Percentiles rank a stretch among this genome's conserved stretches.
These are phyloP conservation scores for Tricholoma saponaceum DNA, from an alignment of 768 basidiomycete species.

Conservation along the genomic window DNA sequence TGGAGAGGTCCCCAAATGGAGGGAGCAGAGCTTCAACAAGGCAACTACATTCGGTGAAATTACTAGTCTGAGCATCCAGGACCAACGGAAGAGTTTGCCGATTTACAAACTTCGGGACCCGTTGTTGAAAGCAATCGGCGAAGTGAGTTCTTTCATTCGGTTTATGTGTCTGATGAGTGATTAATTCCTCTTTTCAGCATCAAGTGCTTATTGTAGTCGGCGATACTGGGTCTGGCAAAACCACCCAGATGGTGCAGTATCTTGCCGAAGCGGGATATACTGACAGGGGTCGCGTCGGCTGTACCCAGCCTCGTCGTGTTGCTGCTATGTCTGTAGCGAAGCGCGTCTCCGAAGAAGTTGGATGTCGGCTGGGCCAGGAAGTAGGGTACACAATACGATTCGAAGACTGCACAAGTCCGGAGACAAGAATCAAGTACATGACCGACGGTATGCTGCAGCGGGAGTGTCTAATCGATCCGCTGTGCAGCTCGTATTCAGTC, in stretches of 20 bases:
- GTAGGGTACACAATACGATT: conserved; percentile 99
- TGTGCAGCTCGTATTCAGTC: conserved; percentile 89
- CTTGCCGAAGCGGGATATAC: conserved; percentile 93
- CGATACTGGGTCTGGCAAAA: conserved; percentile 98
- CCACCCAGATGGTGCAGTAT: conserved; percentile 99
- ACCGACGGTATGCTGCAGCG: conserved; percentile 99
- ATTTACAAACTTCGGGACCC: conserved; percentile 94
- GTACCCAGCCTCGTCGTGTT: conserved; percentile 98
- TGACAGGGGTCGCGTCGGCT: conserved; percentile 88
- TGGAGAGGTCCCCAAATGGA: conserved; percentile 85
- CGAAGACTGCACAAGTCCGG: conserved; percentile 97
- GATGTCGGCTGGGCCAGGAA: conserved; percentile 94
- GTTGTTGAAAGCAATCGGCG: conserved; percentile 82
- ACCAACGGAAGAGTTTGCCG: conserved; percentile 86
- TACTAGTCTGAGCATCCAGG: conserved; percentile 85
- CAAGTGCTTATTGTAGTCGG: conserved; percentile 98
- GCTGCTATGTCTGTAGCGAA: conserved; percentile 99
- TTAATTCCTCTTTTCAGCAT: conserved; percentile 48
- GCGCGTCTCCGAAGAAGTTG: conserved; percentile 97
- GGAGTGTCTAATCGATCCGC: conserved; percentile 94
- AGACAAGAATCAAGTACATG: conserved; percentile 99
- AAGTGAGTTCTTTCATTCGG: conserved; percentile 48
- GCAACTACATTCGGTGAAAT: conserved; percentile 95
- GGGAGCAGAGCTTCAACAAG: conserved; percentile 89
- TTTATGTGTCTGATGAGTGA: conserved; percentile 10